Evolutionary conservation across 1,139 yeast genomes (phyloP).

Genomic region (Hansenula lynferdii): DNA sequence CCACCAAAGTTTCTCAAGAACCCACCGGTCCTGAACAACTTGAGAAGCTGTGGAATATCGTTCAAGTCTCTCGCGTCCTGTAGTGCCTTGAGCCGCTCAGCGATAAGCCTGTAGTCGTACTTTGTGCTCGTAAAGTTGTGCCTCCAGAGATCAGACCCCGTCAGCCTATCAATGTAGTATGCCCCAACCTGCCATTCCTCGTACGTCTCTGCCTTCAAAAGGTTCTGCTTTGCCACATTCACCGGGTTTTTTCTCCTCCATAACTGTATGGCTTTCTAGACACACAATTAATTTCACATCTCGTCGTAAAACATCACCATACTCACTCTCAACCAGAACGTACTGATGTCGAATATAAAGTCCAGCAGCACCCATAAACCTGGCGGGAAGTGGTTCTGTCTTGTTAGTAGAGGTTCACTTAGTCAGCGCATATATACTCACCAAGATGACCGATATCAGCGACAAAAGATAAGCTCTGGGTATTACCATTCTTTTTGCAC

Average conservation of each 20-base stretch:
- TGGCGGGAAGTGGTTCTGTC: conserved; percentile 54
- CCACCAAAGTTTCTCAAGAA: conserved; percentile 89
- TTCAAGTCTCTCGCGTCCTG: conserved; percentile 55
- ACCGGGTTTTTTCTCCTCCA: conserved; percentile 21
- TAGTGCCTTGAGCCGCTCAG: conserved; percentile 63
- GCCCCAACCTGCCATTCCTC: conserved; percentile 62
- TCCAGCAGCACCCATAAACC: conserved; percentile 59
- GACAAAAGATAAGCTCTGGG: conserved; percentile 11
- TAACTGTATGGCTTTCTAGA: conserved; percentile 24
- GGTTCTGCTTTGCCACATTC: conserved; percentile 16
- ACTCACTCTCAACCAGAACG: conserved; percentile 48
- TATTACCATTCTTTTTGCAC: too few relatives aligned
- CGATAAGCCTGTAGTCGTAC: conserved; percentile 79
- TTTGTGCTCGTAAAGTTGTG: conserved; percentile 78
- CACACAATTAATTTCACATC: too few relatives aligned
- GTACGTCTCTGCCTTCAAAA: conserved; percentile 35
- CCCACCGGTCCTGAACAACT: conserved; percentile 71
- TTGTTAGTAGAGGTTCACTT: too few relatives aligned
- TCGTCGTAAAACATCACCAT: too few relatives aligned
- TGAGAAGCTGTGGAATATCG: conserved; percentile 58
- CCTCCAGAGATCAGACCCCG: conserved; percentile 77
- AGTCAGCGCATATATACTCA: conserved; percentile 2
- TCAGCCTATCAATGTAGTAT: conserved; percentile 54
- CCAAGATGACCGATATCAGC: conserved; percentile 7
- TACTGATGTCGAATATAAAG: conserved; percentile 50